These are phyloP conservation scores for Gossypium gossypioides DNA, from an alignment of 441 rosid genomes.

Conservation along the genomic window DNA sequence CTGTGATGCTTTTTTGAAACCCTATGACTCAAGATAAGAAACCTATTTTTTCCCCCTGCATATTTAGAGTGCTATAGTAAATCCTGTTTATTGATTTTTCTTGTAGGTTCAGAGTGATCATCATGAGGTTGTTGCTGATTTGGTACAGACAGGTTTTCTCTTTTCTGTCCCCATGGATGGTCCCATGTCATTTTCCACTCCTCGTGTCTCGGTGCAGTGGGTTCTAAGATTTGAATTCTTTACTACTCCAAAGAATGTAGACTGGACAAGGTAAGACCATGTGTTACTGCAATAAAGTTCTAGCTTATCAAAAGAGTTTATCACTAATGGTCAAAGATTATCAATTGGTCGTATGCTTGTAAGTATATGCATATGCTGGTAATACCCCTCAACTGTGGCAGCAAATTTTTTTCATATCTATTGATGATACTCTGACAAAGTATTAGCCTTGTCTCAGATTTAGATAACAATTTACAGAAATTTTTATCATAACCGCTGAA, in stretches of 20 bases:
- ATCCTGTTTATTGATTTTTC: conserved; percentile 11
- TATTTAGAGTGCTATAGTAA: background rate
- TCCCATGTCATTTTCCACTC: conserved; percentile 90
- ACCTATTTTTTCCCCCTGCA: background rate
- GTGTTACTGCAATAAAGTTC: background rate
- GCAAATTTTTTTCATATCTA: background rate
- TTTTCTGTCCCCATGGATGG: conserved; percentile 91
- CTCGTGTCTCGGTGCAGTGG: conserved; percentile 79
- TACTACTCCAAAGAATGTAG: conserved; percentile 70
- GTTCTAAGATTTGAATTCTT: conserved; percentile 79
- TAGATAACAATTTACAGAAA: no score
- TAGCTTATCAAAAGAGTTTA: background rate
- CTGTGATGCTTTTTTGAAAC: background rate
- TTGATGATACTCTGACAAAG: background rate
- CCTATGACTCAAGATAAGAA: background rate
- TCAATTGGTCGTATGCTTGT: background rate
- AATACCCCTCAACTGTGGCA: background rate
- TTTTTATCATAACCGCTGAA: no score
- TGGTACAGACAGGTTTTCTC: conserved; percentile 92
- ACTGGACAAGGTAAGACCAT: conserved; percentile 60
- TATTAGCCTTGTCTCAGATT: background rate
- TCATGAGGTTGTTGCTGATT: conserved; percentile 88
- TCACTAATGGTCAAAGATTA: conserved; percentile 1
- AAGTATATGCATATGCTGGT: background rate
- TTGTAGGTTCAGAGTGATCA: conserved; percentile 85